Conservation (phyloP, 768 basidiomycete genomes). For the Macrolepiota albuminosa region DNA sequence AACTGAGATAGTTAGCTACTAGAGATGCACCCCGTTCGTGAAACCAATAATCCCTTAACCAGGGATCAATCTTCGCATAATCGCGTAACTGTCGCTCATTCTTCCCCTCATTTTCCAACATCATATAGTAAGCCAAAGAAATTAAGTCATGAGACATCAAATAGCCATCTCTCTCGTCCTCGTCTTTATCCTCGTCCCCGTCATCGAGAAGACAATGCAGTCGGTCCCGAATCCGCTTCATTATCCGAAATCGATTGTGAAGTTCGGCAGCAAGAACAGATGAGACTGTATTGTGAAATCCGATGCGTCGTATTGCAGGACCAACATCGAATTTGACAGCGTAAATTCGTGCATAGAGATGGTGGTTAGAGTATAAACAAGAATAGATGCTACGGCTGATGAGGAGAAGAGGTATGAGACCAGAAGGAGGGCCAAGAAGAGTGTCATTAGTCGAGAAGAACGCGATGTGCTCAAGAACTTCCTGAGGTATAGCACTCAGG, state of each 20-base stretch:
- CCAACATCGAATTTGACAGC: slow-evolving; percentile 58
- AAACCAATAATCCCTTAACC: slow-evolving; percentile 69
- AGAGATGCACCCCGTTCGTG: slow-evolving; percentile 51
- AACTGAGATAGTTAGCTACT: slow-evolving; percentile 35
- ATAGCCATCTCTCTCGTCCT: slow-evolving; percentile 16
- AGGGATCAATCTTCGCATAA: slow-evolving; percentile 56
- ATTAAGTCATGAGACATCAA: slow-evolving; percentile 42
- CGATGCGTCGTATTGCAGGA: slow-evolving; percentile 46
- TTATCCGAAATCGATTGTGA: slow-evolving; percentile 48
- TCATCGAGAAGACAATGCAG: slow-evolving; percentile 30
- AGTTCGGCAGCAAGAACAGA: slow-evolving; percentile 57
- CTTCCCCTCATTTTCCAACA: slow-evolving; percentile 76
- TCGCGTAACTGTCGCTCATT: slow-evolving; percentile 69
- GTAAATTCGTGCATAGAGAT: slow-evolving; percentile 72
- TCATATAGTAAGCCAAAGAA: slow-evolving; percentile 69
- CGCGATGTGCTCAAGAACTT: slow-evolving; percentile 78
- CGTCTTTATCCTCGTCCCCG: slow-evolving; percentile 5
- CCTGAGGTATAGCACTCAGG: slow-evolving; percentile 59
- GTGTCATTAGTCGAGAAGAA: slow-evolving; percentile 50
- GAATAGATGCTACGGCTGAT: slow-evolving; percentile 45
- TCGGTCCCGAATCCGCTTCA: slow-evolving; percentile 52
- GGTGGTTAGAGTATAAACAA: slow-evolving; percentile 56
- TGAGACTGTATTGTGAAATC: slow-evolving; percentile 33
- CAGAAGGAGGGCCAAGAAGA: slow-evolving; percentile 57
- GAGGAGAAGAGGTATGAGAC: slow-evolving; percentile 50